Evolutionary conservation across 331 rosid species (phyloP), one percentile per base, ranked within the genome.

Genomic region (Quercus lobata): DNA sequence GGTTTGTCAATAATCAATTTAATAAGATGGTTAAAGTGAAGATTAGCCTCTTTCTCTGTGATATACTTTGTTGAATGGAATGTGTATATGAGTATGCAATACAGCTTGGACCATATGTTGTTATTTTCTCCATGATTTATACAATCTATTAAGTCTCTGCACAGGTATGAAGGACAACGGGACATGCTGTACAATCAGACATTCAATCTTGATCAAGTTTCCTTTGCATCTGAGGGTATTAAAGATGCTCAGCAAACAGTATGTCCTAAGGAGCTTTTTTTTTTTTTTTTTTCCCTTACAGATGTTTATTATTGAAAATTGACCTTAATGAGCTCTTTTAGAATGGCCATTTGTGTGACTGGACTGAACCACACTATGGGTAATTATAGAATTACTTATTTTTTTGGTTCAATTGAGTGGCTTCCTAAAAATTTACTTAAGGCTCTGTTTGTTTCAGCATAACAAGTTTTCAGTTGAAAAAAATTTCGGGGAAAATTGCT

Each of bases 121-220:
- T 14, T 58, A 35, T 24, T 27, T 72, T 2, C 52, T 29, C 34
- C 4, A 52, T 29, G 57, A 49, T 74, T 81, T 29, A n/a, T 17
- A 3, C 49, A 70, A 24, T 54, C 19, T 7, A 4, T 53, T 78
- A 1, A 78, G 69, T 79, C 57, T 85, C 41, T 90, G 75, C 76
- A 81, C 91, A 94, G 98, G 97, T 95, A 95, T 86, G 99, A 93
- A 88, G 99, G 98, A 57, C 99, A 95, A 60, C 97, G 97, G 37
- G 99, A 95, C 84, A 90, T 91, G 98, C 84, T 95, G 74, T 93
- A 91, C 81, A 95, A 91, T 87, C 99, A 95, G 93, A 95, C 99
- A 10, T 95, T 91, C 78, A 95, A 95, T 86, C 97, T 95, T 2
- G 98, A 95, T 83, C 99, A 96, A 89, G 99, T 96, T 85, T 84